Conservation (phyloP, 441 rosid species). For the Pelargonium citronellum region DNA sequence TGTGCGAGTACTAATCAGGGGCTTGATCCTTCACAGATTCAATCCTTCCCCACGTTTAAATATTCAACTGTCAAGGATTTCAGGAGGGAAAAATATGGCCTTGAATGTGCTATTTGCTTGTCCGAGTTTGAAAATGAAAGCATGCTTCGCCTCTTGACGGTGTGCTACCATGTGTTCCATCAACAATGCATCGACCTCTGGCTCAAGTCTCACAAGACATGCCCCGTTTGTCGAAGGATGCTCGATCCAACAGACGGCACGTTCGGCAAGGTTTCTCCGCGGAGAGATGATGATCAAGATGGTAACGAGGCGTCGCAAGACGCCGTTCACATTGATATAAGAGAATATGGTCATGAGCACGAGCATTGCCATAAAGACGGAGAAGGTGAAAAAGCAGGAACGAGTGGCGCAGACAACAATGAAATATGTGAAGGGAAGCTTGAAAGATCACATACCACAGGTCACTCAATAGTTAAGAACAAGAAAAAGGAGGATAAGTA, state of each 20-base stretch:
- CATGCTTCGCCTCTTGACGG: conserved; percentile 53
- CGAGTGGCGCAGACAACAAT: conserved; percentile 1
- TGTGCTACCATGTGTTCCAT: conserved; percentile 76
- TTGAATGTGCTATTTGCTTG: conserved; percentile 83
- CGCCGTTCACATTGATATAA: conserved; percentile 30
- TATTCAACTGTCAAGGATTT: conserved; percentile 60
- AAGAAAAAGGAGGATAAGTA: conserved; percentile 40
- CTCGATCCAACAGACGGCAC: conserved; percentile 30
- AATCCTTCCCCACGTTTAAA: conserved; percentile 53
- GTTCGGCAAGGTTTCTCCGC: not conserved
- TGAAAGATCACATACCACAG: conserved; percentile 62
- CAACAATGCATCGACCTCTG: conserved; percentile 81
- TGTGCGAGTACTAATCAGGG: conserved; percentile 29
- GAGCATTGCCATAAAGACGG: not conserved
- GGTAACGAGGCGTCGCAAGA: not conserved
- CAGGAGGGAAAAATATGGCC: conserved; percentile 44
- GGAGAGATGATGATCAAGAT: not conserved
- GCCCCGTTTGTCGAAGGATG: conserved; percentile 77
- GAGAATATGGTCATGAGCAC: conserved; percentile 25
- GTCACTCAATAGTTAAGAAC: conserved; percentile 52
- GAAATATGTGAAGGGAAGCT: conserved; percentile 22
- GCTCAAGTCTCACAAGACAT: conserved; percentile 68
- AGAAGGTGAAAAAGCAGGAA: not conserved
- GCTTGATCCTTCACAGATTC: conserved; percentile 52
- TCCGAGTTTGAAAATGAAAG: conserved; percentile 58